These are phyloP conservation scores for Ophiocordyceps unilateralis DNA, from an alignment of 2,329 filamentous ascomycete genomes.

Conservation along the genomic window DNA sequence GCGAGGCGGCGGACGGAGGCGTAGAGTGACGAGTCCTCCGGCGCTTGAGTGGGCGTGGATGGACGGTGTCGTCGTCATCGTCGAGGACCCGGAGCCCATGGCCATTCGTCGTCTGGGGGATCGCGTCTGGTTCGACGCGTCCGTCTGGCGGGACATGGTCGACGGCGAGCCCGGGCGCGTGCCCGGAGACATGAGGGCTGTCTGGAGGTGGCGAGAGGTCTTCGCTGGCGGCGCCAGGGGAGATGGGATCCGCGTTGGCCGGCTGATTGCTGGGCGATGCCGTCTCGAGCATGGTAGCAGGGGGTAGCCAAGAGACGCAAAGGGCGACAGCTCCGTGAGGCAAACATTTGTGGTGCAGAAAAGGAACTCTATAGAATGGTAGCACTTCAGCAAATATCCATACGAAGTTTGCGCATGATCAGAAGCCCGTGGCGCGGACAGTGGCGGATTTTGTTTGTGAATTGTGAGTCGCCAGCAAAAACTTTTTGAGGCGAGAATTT, in stretches of 20 bases:
- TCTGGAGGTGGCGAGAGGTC: slow-evolving; percentile 6
- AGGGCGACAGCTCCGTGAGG: slow-evolving; percentile 35
- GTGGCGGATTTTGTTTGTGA: slow-evolving; percentile 24
- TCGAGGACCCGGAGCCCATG: slow-evolving; percentile 29
- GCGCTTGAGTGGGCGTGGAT: slow-evolving; percentile 44
- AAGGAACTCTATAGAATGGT: slow-evolving; percentile 36
- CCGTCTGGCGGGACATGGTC: slow-evolving; percentile 5
- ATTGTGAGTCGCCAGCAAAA: slow-evolving; percentile 30
- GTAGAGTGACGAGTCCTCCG: slow-evolving; percentile 38
- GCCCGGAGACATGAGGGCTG: slow-evolving; percentile 7
- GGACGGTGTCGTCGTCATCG: slow-evolving; percentile 30
- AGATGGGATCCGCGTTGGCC: slow-evolving; percentile 13
- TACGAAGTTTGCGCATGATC: slow-evolving; percentile 37
- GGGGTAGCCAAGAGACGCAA: slow-evolving; percentile 23
- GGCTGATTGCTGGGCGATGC: slow-evolving; percentile 33
- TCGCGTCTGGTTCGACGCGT: slow-evolving; percentile 8
- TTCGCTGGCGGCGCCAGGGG: slow-evolving; percentile 9
- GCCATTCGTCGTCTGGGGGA: slow-evolving; percentile 9
- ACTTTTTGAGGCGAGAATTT: slow-evolving; percentile 20
- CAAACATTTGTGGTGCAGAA: slow-evolving; percentile 39
- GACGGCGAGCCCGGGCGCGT: slow-evolving; percentile 3
- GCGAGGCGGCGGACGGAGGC: slow-evolving; percentile 18
- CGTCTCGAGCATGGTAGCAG: slow-evolving; percentile 41
- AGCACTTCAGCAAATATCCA: slow-evolving; percentile 24
- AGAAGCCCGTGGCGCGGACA: slow-evolving; percentile 28